Percentiles rank a stretch among this genome's conserved stretches.
These are phyloP conservation scores for Thermothielavioides terrestris DNA, from an alignment of 495 filamentous ascomycete species.

Conservation along the genomic window DNA sequence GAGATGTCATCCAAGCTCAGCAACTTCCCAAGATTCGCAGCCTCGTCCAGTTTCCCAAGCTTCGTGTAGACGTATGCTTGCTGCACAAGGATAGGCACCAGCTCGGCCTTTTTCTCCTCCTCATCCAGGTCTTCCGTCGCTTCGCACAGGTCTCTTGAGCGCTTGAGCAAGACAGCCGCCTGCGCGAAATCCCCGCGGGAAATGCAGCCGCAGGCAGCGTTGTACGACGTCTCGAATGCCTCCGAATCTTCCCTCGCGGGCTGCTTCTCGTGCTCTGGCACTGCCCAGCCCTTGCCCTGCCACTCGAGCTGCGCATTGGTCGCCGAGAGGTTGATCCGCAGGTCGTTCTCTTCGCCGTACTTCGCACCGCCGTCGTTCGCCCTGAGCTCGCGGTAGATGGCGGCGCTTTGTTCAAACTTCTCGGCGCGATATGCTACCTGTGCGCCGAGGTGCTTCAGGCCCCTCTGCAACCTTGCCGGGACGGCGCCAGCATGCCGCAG, in stretches of 20 bases:
- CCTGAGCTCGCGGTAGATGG: slow-evolving; percentile 57
- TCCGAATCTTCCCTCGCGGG: slow-evolving; percentile 69
- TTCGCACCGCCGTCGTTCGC: slow-evolving; percentile 34
- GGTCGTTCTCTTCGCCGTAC: slow-evolving; percentile 69
- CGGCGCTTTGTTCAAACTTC: slow-evolving; percentile 62
- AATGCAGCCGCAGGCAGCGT: slow-evolving; percentile 80
- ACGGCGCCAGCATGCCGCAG: slow-evolving; percentile 34
- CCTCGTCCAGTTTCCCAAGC: slow-evolving; percentile 67
- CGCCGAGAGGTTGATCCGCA: slow-evolving; percentile 77
- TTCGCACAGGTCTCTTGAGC: slow-evolving; percentile 80
- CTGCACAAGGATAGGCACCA: slow-evolving; percentile 79
- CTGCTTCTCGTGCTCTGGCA: slow-evolving; percentile 38
- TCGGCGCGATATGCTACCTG: slow-evolving; percentile 84
- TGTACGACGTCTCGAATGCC: slow-evolving; percentile 88
- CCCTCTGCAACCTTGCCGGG: slow-evolving; percentile 19
- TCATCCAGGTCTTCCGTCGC: slow-evolving; percentile 72
- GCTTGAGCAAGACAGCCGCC: slow-evolving; percentile 69
- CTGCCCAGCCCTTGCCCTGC: slow-evolving; percentile 46
- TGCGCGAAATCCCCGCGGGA: slow-evolving; percentile 68
- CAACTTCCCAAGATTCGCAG: slow-evolving; percentile 53
- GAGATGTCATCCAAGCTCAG: slow-evolving; percentile 50
- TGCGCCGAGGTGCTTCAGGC: slow-evolving; percentile 73
- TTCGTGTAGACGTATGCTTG: slow-evolving; percentile 70
- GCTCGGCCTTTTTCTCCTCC: slow-evolving; percentile 73
- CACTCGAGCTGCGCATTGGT: slow-evolving; percentile 81